Conservation (phyloP, 2,329 filamentous ascomycete species). For the Colletotrichum scovillei region DNA sequence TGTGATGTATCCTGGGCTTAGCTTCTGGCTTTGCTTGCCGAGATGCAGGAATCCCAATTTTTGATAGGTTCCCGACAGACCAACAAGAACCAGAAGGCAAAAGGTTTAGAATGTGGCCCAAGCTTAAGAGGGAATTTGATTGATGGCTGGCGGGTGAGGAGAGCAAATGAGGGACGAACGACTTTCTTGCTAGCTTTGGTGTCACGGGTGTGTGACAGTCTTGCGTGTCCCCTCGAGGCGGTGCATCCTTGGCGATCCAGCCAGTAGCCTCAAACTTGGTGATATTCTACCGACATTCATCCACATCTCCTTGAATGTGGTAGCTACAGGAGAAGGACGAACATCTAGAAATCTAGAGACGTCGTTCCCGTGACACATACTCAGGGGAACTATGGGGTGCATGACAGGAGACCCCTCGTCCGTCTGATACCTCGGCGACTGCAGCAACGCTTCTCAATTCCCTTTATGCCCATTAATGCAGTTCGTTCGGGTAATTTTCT, state of each 20-base stretch:
- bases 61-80: neutral
- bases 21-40: neutral
- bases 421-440: constrained; percentile 17
- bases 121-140: constrained; percentile 18
- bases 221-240: constrained; percentile 31
- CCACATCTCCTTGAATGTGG: neutral
- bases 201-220: constrained; percentile 9
- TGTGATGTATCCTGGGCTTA: neutral
- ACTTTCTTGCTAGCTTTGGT: neutral
- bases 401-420: constrained; percentile 3
- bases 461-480: constrained; percentile 11
- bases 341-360: neutral
- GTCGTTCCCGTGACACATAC: neutral
- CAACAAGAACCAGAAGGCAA: neutral
- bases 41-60: neutral
- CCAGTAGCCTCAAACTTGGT: neutral
- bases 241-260: constrained; percentile 33
- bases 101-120: constrained; percentile 22
- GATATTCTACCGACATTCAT: neutral
- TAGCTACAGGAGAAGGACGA: too few relatives aligned
- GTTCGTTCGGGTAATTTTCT: neutral
- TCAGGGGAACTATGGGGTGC: neutral
- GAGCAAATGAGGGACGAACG: constrained; percentile 28
- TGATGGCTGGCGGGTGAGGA: neutral
- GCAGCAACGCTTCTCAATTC: neutral